Base-by-base conservation (phyloP, 331 rosid genomes). In the Malus hybrid region DNA sequence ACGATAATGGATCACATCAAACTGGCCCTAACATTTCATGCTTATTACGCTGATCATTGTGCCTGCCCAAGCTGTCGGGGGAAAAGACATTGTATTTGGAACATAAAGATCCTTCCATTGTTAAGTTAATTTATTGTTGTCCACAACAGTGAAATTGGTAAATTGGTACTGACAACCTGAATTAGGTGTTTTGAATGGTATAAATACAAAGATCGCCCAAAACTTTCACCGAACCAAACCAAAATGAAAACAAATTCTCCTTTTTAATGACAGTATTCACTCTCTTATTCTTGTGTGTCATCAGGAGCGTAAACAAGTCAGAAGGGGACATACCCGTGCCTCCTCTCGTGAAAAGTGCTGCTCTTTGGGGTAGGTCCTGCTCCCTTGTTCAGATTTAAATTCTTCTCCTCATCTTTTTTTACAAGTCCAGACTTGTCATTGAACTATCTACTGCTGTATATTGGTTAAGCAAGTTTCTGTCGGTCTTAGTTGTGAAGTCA, bases 281-380 rank as follows among this genome's bases (percentile, higher is more conserved):
- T 39, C 66, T 24, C 18, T 60, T 42, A 36, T 42, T 73, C 22
- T 56, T 42, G 0, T 65, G 36, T 72, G 5, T 13, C 62, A 48
- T 68, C 87, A 92, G 96, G 92, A 90, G 91, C 73, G 66, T 90
- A 68, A 92, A 73, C 67, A 92, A 92, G 89, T 87, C 96, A 69
- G 96, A 90, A 66, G 91, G 88, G 75, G 92, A 90, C 81, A 69
- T 92, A 76, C 96, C 93, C 6, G 88, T 92, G 65, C 97, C 97
- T 76, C 96, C 97, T 70, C 97, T 92, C 67, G 39, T 92, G 70
- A 61, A 80, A 83, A 90, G 97, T 88, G 96, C 96, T 34, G 93
- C 86, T 80, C 96, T 92, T 72, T 92, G 97, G 97, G 97, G 97
- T 92, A 89, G 36, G 85, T 85, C 50, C 82, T 82, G 20, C 76